A percentile compares a stretch with the other conserved stretches of the same genome.
Evolutionary conservation across 352 stramenopile genomes (phyloP).

Genomic region (Phytopythium oedochilum): DNA sequence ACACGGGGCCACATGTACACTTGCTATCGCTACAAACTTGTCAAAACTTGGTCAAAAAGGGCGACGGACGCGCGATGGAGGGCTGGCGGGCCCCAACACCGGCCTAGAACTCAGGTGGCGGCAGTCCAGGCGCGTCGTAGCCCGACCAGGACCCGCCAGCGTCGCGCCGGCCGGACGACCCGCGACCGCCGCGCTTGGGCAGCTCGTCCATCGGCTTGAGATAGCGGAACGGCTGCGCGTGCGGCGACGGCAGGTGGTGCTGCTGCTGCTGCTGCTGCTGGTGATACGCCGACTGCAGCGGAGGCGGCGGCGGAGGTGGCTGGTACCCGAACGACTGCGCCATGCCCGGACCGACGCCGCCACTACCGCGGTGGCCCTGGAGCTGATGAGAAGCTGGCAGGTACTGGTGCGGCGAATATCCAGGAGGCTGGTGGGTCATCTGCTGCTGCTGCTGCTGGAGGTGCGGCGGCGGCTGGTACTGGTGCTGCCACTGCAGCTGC

Average conservation of each 20-base stretch:
- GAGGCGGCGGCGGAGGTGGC: constrained; percentile 15
- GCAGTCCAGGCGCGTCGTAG: constrained; percentile 36
- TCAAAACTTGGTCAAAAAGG: constrained; percentile 18
- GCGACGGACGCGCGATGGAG: background rate
- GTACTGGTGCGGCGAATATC: constrained; percentile 18
- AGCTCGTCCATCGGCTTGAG: constrained; percentile 63
- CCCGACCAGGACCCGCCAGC: constrained; percentile 49
- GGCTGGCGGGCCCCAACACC: too few species aligned
- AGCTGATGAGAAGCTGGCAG: constrained; percentile 34
- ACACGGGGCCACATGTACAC: constrained; percentile 1
- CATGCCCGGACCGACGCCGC: constrained; percentile 7
- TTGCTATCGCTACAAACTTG: constrained; percentile 19
- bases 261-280: constrained; percentile 25
- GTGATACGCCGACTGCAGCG: constrained; percentile 26
- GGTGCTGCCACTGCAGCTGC: constrained; percentile 54
- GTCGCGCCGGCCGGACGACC: constrained; percentile 34
- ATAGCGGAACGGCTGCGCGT: constrained; percentile 53
- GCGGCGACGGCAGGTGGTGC: constrained; percentile 20
- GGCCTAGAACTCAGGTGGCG: constrained; percentile 32
- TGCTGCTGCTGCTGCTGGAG: constrained; percentile 33
- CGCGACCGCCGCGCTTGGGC: constrained; percentile 21
- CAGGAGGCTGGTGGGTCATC: constrained; percentile 27
- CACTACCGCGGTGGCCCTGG: constrained; percentile 23
- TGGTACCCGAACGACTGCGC: constrained; percentile 24
- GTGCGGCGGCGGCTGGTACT: constrained; percentile 61